Evolutionary conservation across 495 filamentous ascomycete genomes (phyloP).

Genomic region (Neurospora sp.): DNA sequence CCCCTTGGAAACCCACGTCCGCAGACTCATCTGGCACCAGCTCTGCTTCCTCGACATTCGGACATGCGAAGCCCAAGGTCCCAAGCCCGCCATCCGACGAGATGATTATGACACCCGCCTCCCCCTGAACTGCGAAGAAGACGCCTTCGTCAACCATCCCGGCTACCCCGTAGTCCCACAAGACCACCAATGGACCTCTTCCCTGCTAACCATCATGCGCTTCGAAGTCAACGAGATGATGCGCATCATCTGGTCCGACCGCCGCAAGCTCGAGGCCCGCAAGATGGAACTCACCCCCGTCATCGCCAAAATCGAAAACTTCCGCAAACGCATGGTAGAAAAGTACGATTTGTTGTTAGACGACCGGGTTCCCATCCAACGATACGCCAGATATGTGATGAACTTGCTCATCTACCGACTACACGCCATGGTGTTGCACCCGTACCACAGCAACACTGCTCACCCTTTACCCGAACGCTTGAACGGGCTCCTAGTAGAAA

Average conservation of each 20-base stretch:
- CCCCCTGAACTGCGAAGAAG: slow-evolving; percentile 58
- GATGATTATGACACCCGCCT: slow-evolving; percentile 64
- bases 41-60: slow-evolving; percentile 67
- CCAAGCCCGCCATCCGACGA: slow-evolving; percentile 51
- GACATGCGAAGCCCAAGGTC: slow-evolving; percentile 67
- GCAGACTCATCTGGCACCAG: slow-evolving; percentile 68
- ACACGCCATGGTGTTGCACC: slow-evolving; percentile 55
- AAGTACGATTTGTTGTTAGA: slow-evolving; percentile 52
- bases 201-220: slow-evolving; percentile 53
- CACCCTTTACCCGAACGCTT: slow-evolving; percentile 39
- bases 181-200: slow-evolving; percentile 52
- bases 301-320: slow-evolving; percentile 52
- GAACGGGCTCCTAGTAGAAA: slow-evolving; percentile 38
- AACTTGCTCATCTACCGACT: slow-evolving; percentile 50
- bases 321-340: slow-evolving; percentile 45
- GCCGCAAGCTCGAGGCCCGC: slow-evolving; percentile 48
- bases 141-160: slow-evolving; percentile 35
- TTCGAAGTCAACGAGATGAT: slow-evolving; percentile 68
- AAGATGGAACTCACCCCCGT: slow-evolving; percentile 47
- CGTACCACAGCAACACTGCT: slow-evolving; percentile 48
- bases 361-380: slow-evolving; percentile 46
- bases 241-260: slow-evolving; percentile 53
- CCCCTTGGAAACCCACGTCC: slow-evolving; percentile 60
- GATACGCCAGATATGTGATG: slow-evolving; percentile 49
- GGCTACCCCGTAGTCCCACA: slow-evolving; percentile 29